Percentiles rank a stretch among this genome's conserved stretches.
phyloP scores from a whole-genome alignment of 257 asterid genomes.

The Ligustrum vulgare region DNA sequence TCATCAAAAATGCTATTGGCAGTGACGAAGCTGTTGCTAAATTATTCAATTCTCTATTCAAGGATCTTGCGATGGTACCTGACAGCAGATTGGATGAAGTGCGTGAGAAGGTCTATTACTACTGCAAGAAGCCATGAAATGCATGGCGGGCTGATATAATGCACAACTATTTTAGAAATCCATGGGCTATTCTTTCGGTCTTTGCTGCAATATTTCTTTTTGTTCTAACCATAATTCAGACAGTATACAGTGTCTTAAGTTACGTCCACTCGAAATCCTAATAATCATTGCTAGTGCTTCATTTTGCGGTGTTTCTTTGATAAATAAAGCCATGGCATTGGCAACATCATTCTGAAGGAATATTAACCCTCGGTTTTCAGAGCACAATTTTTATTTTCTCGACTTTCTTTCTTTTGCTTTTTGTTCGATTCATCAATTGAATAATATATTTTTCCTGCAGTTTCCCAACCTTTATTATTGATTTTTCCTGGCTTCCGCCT shows the following conservation, averaged over 20 bases:
- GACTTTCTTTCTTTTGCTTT: no score
- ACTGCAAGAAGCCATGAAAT: slow-evolving; percentile 29
- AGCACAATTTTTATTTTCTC: no score
- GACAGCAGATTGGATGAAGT: slow-evolving; percentile 19
- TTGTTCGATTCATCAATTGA: not conserved
- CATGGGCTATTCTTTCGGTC: slow-evolving; percentile 44
- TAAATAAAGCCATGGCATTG: not conserved
- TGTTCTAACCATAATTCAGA: slow-evolving; percentile 37
- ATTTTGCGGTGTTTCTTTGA: not conserved
- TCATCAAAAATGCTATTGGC: slow-evolving; percentile 36
- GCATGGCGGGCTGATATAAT: slow-evolving; percentile 31
- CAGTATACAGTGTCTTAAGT: slow-evolving; percentile 24
- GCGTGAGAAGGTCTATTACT: slow-evolving; percentile 9
- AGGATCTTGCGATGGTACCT: slow-evolving; percentile 27
- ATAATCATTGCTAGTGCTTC: not conserved
- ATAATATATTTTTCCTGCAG: not conserved
- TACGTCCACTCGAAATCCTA: not conserved
- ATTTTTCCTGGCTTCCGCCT: not conserved
- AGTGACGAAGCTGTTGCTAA: slow-evolving; percentile 41
- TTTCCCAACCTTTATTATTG: not conserved
- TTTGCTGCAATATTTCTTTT: slow-evolving; percentile 44
- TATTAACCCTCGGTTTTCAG: no score
- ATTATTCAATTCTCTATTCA: slow-evolving; percentile 35
- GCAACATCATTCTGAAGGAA: not conserved
- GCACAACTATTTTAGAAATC: slow-evolving; percentile 39